These are phyloP conservation scores for Cylindrodendrum hubeiense DNA, from an alignment of 2,329 filamentous ascomycete species.

Conservation along the genomic window DNA sequence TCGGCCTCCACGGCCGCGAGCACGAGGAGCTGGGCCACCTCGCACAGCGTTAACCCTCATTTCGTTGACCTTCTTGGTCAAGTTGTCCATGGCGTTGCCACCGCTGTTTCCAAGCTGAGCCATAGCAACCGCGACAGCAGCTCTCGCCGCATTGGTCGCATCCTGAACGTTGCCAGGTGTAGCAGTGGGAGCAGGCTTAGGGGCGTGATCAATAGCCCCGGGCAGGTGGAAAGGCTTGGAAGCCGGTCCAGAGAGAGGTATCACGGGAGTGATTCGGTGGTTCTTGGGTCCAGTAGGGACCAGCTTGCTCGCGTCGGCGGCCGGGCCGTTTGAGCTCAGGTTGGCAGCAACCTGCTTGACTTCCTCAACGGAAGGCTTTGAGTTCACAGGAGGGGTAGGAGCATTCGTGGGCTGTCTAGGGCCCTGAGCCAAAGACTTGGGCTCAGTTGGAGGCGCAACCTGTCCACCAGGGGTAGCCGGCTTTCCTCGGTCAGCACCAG, in stretches of 20 bases:
- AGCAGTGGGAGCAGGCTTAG: constrained; percentile 54
- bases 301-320: constrained; percentile 52
- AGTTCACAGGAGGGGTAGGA: constrained; percentile 75
- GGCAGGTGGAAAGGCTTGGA: constrained; percentile 54
- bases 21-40: constrained; percentile 62
- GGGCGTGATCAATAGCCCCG: constrained; percentile 46
- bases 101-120: constrained; percentile 70
- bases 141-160: constrained; percentile 80
- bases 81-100: constrained; percentile 72
- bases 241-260: constrained; percentile 69
- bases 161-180: constrained; percentile 64
- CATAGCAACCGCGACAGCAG: constrained; percentile 85
- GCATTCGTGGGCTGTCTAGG: constrained; percentile 61
- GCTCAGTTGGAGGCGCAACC: constrained; percentile 62
- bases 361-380: constrained; percentile 70
- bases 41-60: constrained; percentile 76
- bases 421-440: constrained; percentile 64
- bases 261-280: constrained; percentile 72
- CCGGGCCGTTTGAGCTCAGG: constrained; percentile 52
- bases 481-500: constrained; percentile 62
- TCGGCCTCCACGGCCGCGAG: constrained; percentile 62
- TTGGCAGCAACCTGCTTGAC: constrained; percentile 60
- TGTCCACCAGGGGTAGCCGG: constrained; percentile 59
- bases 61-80: constrained; percentile 81
- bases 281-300: constrained; percentile 62